A percentile compares a stretch with the other conserved stretches of the same genome.
Evolutionary conservation across 73 alveolate genomes (phyloP).

Genomic region (Breviolum minutum): DNA sequence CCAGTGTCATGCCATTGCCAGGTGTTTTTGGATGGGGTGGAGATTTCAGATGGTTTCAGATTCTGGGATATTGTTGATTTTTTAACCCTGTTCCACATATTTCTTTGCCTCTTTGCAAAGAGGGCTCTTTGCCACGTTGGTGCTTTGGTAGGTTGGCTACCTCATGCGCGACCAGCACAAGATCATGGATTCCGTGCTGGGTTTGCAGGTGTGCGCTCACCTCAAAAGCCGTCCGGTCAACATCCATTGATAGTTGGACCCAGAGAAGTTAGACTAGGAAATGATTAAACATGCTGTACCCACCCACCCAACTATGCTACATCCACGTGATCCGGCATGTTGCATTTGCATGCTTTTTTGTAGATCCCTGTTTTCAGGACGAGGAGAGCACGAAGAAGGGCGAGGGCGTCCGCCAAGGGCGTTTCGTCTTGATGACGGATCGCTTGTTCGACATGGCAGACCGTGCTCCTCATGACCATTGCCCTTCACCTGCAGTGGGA

Average conservation of each 20-base stretch:
- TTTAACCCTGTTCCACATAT: too few relatives aligned
- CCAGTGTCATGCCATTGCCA: neutral
- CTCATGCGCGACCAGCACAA: conserved; percentile 92
- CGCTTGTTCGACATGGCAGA: conserved; percentile 89
- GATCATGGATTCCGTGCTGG: conserved; percentile 93
- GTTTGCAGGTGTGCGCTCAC: conserved; percentile 26
- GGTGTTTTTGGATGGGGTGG: too few relatives aligned
- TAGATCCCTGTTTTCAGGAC: conserved; percentile 5
- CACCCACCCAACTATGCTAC: too few relatives aligned
- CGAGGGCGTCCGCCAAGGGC: conserved; percentile 92
- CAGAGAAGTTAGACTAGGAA: too few relatives aligned
- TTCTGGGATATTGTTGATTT: too few relatives aligned
- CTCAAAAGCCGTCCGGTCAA: neutral
- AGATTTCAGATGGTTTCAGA: too few relatives aligned
- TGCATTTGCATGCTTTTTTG: too few relatives aligned
- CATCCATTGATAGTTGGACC: too few relatives aligned
- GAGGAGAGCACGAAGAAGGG: conserved; percentile 78
- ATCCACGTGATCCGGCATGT: too few relatives aligned
- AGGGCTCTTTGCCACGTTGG: neutral
- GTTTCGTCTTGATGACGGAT: conserved; percentile 88
- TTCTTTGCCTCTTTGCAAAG: too few relatives aligned
- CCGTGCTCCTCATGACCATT: conserved; percentile 86
- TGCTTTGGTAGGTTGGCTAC: conserved; percentile 35
- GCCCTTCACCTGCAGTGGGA: neutral
- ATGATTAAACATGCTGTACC: too few relatives aligned